Evolutionary conservation across 306 rosid genomes (phyloP).

Genomic region (Cucurbita pepo): DNA sequence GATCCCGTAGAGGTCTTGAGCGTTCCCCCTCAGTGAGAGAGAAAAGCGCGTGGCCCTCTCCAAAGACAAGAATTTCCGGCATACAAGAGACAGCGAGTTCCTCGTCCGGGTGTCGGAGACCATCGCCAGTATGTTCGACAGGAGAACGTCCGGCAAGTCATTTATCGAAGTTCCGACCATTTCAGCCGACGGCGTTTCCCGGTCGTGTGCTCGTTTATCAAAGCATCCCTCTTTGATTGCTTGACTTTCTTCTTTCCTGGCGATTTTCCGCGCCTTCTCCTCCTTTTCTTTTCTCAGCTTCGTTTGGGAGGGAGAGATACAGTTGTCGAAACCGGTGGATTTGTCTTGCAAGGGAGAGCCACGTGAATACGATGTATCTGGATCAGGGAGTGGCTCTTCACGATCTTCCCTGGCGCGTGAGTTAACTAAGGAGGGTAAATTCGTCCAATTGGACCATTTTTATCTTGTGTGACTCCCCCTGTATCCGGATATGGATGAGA

Average conservation of each 20-base stretch:
- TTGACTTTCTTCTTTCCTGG: background rate
- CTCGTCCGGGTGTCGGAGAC: conserved; percentile 54
- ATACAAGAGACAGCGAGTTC: conserved; percentile 49
- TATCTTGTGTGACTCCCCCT: background rate
- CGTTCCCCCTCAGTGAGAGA: conserved; percentile 78
- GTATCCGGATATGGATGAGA: background rate
- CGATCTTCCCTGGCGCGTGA: conserved; percentile 9
- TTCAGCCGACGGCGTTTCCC: background rate
- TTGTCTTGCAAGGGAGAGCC: conserved; percentile 23
- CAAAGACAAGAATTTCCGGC: conserved; percentile 26
- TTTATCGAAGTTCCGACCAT: conserved; percentile 7
- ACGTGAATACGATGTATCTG: conserved; percentile 22
- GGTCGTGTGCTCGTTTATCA: background rate
- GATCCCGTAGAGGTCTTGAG: conserved; percentile 50
- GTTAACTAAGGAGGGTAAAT: conserved; percentile 1
- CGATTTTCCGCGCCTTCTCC: conserved; percentile 1
- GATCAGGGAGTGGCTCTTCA: background rate
- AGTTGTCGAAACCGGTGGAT: background rate
- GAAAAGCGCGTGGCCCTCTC: conserved; percentile 61
- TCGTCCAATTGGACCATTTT: background rate
- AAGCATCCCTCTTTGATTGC: background rate
- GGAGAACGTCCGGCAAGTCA: conserved; percentile 62
- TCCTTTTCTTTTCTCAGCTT: background rate
- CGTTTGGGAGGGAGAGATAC: background rate
- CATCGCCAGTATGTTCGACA: conserved; percentile 24